Percentiles rank a stretch among this genome's conserved stretches.
Evolutionary conservation across 179 eudicot genomes (phyloP).

Genomic region (Corrigiola litoralis): DNA sequence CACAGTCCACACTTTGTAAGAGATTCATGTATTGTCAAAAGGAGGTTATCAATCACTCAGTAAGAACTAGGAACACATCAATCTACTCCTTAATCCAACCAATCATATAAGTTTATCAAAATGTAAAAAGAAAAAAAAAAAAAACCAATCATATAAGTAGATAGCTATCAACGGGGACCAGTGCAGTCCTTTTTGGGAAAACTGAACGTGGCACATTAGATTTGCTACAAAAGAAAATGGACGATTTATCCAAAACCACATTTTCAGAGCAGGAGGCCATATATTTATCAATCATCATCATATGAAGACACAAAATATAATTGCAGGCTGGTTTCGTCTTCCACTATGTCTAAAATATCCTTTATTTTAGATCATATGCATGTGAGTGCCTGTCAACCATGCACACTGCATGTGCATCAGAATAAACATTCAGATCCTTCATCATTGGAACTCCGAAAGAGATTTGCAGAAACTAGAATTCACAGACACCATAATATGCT

Average conservation of each 20-base stretch:
- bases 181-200: no score
- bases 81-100: neutral
- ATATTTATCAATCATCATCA: neutral
- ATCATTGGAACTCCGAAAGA: conserved; percentile 7
- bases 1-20: neutral
- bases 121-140: no score
- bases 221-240: no score
- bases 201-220: no score
- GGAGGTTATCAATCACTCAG: no score
- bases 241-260: no score
- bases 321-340: conserved; percentile 11
- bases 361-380: conserved; percentile 15
- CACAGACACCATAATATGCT: conserved; percentile 11
- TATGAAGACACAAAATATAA: conserved; percentile 16
- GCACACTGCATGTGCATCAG: conserved; percentile 27
- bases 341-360: conserved; percentile 9
- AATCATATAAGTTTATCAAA: neutral
- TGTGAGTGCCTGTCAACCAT: conserved; percentile 24
- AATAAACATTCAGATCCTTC: conserved; percentile 15
- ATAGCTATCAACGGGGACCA: no score
- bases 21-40: neutral
- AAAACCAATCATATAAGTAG: no score
- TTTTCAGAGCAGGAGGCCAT: conserved; percentile 5
- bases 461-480: conserved; percentile 1
- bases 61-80: no score